phyloP scores from a whole-genome alignment of 192 early-diverging fungal genomes.

The Coemansia sp. region DNA sequence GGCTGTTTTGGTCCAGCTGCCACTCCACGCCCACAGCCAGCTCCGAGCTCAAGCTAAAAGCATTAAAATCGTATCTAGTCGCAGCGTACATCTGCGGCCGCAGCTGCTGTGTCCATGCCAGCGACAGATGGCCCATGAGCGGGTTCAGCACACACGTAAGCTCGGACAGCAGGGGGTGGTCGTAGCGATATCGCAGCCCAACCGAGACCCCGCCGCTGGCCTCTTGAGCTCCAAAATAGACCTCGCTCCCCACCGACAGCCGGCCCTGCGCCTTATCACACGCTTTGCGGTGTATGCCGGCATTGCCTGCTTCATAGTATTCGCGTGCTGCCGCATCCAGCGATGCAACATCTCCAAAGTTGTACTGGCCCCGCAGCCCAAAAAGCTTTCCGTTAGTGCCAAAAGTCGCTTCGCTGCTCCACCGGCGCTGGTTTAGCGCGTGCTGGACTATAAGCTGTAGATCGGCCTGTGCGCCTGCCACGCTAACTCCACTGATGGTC shows the following conservation, averaged over 20 bases:
- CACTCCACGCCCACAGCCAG: conserved; percentile 83
- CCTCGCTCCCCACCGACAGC: conserved; percentile 61
- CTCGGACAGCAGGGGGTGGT: conserved; percentile 40
- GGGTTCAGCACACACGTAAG: conserved; percentile 82
- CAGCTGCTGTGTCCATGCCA: conserved; percentile 80
- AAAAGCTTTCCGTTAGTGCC: conserved; percentile 74
- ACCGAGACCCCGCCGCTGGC: conserved; percentile 81
- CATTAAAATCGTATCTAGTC: conserved; percentile 86
- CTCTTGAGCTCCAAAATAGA: conserved; percentile 75
- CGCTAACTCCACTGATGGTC: conserved; percentile 41
- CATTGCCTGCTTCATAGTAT: conserved; percentile 25
- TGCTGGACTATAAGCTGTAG: conserved; percentile 50
- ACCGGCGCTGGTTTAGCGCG: conserved; percentile 68
- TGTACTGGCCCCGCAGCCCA: conserved; percentile 79
- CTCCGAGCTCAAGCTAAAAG: conserved; percentile 89
- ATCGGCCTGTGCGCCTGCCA: conserved; percentile 34
- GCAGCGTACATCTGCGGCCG: conserved; percentile 66
- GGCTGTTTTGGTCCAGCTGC: conserved; percentile 57
- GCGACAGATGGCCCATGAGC: conserved; percentile 88
- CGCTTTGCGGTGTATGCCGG: conserved; percentile 12
- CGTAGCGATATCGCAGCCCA: conserved; percentile 68
- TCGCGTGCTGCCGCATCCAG: conserved; percentile 16
- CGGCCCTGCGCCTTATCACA: conserved; percentile 19
- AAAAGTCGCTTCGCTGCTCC: conserved; percentile 74
- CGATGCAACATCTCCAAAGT: conserved; percentile 57